A percentile compares a stretch with the other conserved stretches of the same genome.
These are phyloP conservation scores for Yamagishiella unicocca DNA, from an alignment of 139 green algal species.

Conservation along the genomic window DNA sequence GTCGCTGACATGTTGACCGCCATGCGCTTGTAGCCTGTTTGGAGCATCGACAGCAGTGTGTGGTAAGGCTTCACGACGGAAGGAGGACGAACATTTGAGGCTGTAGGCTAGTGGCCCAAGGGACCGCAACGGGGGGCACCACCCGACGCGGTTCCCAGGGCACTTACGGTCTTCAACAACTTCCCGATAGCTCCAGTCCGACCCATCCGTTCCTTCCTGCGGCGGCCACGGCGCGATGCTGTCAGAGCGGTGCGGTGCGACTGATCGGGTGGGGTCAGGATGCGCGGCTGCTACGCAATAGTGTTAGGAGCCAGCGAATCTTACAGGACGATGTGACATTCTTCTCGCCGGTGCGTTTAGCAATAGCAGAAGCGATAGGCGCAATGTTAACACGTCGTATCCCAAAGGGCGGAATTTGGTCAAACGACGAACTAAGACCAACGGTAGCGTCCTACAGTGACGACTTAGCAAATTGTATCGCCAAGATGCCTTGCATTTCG, in stretches of 20 bases:
- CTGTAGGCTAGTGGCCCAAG: slow-evolving; percentile 1
- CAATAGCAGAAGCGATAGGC: too few species aligned
- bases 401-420: too few species aligned
- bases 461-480: too few species aligned
- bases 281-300: not conserved
- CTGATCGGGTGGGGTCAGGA: too few species aligned
- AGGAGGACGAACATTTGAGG: too few species aligned
- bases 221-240: not conserved
- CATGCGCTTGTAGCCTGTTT: slow-evolving; percentile 47
- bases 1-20: slow-evolving; percentile 32
- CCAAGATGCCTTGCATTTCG: too few species aligned
- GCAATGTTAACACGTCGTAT: too few species aligned
- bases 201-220: slow-evolving; percentile 53
- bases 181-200: slow-evolving; percentile 41
- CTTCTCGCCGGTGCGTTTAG: too few species aligned
- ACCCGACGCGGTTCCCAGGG: too few species aligned
- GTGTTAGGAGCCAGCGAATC: slow-evolving; percentile 12
- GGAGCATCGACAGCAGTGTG: not conserved
- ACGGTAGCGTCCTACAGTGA: too few species aligned
- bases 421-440: too few species aligned
- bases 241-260: too few species aligned
- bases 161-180: slow-evolving; percentile 45
- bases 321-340: slow-evolving; percentile 21
- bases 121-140: not conserved
- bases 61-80: not conserved